phyloP scores from a whole-genome alignment of 2,329 filamentous ascomycete species.

The Knufia fluminis region DNA sequence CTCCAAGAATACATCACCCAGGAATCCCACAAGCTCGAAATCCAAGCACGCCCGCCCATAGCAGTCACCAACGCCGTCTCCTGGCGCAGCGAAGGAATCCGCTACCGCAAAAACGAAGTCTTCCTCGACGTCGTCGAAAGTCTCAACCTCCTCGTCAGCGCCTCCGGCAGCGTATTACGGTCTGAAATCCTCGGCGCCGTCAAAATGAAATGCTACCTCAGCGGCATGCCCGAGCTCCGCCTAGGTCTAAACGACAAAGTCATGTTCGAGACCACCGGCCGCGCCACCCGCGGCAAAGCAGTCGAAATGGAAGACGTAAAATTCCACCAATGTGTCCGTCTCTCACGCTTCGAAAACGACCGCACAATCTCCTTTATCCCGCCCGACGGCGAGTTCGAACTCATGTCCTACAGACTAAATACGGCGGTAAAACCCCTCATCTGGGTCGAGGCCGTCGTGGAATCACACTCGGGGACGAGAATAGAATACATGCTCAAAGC shows the following conservation, averaged over 20 bases:
- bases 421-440: constrained; percentile 97
- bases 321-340: constrained; percentile 94
- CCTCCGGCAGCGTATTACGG: constrained; percentile 87
- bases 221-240: constrained; percentile 92
- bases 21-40: constrained; percentile 95
- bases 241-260: constrained; percentile 96
- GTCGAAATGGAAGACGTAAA: constrained; percentile 99
- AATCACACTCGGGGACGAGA: constrained; percentile 86
- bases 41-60: constrained; percentile 91
- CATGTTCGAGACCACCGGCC: constrained; percentile 97
- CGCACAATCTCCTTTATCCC: constrained; percentile 98
- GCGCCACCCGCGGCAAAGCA: constrained; percentile 87
- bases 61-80: constrained; percentile 97
- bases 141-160: constrained; percentile 86
- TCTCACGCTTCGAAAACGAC: constrained; percentile 96
- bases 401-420: constrained; percentile 98
- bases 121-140: constrained; percentile 97
- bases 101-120: constrained; percentile 98
- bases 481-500: constrained; percentile 99
- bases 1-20: constrained; percentile 99
- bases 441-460: constrained; percentile 97
- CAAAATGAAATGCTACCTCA: constrained; percentile 99
- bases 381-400: constrained; percentile 94
- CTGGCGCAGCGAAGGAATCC: constrained; percentile 94
- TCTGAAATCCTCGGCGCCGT: constrained; percentile 94